Evolutionary conservation across 192 early-diverging fungal species (phyloP), one percentile per base, ranked within the genome.

Genomic region (Coemansia sp.): DNA sequence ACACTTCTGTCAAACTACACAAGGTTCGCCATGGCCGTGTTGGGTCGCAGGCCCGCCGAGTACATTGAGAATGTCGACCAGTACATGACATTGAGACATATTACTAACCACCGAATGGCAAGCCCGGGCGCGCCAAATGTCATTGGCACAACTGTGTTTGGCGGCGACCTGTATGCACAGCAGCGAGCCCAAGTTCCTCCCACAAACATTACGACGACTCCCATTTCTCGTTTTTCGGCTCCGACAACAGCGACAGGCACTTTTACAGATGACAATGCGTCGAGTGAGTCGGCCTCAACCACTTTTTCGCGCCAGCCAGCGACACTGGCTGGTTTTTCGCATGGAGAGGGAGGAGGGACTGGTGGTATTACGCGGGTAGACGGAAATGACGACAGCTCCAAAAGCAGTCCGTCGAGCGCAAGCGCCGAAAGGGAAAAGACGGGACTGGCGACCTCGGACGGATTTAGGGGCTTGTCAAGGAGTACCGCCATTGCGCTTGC

Each of bases 1-100:
- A 65, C 63, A 3, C 33, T 62, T 34, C 54, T 72, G 36, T 55
- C 53, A 9, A 58, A 71, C 36, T 71, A 65, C 39, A 22, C 63
- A 0, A 9, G 32, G 5, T 71, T 35, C 22, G 58, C 42, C 1
- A 18, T 15, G 5, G 53, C 52, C 15, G 53, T 65, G 15, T n/a
- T 71, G 22, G 68, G 62, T 2, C 68, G 68, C 27, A 55, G 3
- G 8, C 57, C 53, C 39, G 56, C 53, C 15, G 52, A 64, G 52
- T 54, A 60, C 26, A 58, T 71, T 8, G 62, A 54, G 1, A 62
- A 71, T 11, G 46, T 9, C 9, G 62, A 58, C 0, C 27, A 52
- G 29, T 52, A 52, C 48, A 17, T 52, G 48, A 8, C 12, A 4
- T 1, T 43, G 1, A 42, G 53, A 0, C 48, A 56, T 34, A 60